Base-by-base conservation (phyloP, 2,329 filamentous ascomycete species). In the Fusarium nelsonii region DNA sequence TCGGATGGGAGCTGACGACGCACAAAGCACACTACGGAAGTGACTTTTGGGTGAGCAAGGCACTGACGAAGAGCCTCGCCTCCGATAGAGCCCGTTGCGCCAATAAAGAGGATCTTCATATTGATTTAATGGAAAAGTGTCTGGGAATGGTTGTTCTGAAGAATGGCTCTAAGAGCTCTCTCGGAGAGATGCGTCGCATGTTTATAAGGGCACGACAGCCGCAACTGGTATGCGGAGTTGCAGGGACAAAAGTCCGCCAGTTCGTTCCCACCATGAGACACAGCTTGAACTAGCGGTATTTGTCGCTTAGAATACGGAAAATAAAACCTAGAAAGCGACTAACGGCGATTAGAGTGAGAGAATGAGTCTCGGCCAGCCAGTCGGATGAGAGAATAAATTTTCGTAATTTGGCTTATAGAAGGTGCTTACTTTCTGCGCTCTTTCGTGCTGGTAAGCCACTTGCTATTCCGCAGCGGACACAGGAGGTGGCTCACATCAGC, bases 51-150 rank as follows among this genome's bases (percentile, higher is more conserved):
- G 49, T 77, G 76, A 2, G 69, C 62, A 32, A 80, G 78, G 16
- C 77, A 78, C 41, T 79, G 77, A 12, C 40, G 58, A 12, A 80
- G 70, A 9, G 68, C 77, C 49, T 73, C 75, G 46, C 77, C 58
- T 48, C 78, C 79, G 43, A 80, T 79, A 7, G 66, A 73, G 2
- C 78, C 78, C 14, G 71, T 78, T 1, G 77, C 79, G 32, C 78
- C 78, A 15, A 72, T 70, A 16, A 80, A 71, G 39, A 80, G 77
- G 51, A 80, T 60, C 51, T 80, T 80, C 78, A 80, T 80, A 32
- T 9, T 51, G 52, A 36, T 7, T 32, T 12, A 8, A 37, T 18
- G 3, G 6, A 3, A 11, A 8, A 16, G 15, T 11, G 2, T 5
- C 4, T 49, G 30, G 15, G 9, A 16, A 8, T 20, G 6, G 4